Evolutionary conservation across 2,329 filamentous ascomycete genomes (phyloP).

Genomic region (Cryphonectria japonica): DNA sequence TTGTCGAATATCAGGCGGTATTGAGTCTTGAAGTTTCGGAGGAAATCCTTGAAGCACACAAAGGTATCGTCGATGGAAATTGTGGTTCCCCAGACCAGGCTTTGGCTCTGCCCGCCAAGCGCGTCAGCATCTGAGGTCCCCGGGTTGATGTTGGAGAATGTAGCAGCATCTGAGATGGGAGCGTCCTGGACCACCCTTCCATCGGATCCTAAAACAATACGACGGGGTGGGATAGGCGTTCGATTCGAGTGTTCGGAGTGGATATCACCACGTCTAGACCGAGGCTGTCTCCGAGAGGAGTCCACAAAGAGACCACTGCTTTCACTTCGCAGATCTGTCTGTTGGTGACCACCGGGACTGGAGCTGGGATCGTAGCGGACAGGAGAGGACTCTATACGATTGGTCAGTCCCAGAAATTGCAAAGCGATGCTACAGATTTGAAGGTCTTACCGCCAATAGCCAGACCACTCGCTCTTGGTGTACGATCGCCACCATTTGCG

Average conservation of each 20-base stretch:
- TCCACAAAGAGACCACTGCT: slow-evolving; percentile 87
- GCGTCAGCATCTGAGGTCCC: slow-evolving; percentile 90
- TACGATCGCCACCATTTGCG: slow-evolving; percentile 63
- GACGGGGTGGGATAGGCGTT: slow-evolving; percentile 55
- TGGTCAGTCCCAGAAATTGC: not conserved
- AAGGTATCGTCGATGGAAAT: slow-evolving; percentile 92
- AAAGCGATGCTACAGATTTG: too few relatives aligned
- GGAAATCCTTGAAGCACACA: slow-evolving; percentile 85
- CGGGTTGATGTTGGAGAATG: slow-evolving; percentile 69
- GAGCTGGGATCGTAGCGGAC: slow-evolving; percentile 91
- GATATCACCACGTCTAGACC: slow-evolving; percentile 76
- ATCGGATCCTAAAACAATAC: slow-evolving; percentile 62
- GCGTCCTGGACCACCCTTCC: slow-evolving; percentile 62
- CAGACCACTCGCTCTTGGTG: slow-evolving; percentile 68
- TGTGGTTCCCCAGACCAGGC: slow-evolving; percentile 96
- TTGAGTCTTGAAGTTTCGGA: slow-evolving; percentile 89
- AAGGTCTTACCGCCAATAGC: slow-evolving; percentile 64
- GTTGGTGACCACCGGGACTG: slow-evolving; percentile 70
- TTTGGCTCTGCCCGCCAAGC: slow-evolving; percentile 78
- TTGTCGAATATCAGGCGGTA: slow-evolving; percentile 92
- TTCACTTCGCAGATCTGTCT: slow-evolving; percentile 77
- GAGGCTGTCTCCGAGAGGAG: slow-evolving; percentile 45
- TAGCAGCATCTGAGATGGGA: slow-evolving; percentile 59
- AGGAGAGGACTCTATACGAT: slow-evolving; percentile 82
- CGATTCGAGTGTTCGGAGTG: slow-evolving; percentile 74